phyloP scores from a whole-genome alignment of 495 filamentous ascomycete species.

The Aeminium ludgeri region DNA sequence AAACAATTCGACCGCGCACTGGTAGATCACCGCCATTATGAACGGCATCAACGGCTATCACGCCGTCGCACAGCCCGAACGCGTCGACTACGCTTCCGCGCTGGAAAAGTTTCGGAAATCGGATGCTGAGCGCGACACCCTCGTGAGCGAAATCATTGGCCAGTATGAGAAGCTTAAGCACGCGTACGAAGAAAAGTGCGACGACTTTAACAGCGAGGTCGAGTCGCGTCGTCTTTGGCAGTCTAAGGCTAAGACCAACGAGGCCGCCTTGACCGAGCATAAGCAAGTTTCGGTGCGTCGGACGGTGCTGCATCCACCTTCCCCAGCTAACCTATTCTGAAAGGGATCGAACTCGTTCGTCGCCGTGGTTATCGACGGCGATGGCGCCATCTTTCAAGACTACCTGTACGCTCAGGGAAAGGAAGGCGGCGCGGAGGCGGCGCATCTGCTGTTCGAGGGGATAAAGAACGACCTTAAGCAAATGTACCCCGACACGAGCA shows the following conservation, averaged over 20 bases:
- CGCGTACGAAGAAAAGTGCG: slow-evolving; percentile 17
- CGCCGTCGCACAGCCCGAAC: not conserved
- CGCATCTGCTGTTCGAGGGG: slow-evolving; percentile 20
- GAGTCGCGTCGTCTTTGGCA: slow-evolving; percentile 17
- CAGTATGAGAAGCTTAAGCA: slow-evolving; percentile 5
- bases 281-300: slow-evolving; percentile 8
- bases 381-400: slow-evolving; percentile 26
- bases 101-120: slow-evolving; percentile 9
- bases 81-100: not conserved
- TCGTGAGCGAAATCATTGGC: slow-evolving; percentile 4
- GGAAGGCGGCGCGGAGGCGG: slow-evolving; percentile 26
- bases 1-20: too few relatives aligned
- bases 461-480: slow-evolving; percentile 19
- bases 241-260: slow-evolving; percentile 7
- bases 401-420: slow-evolving; percentile 16
- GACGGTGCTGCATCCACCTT: not conserved
- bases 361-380: slow-evolving; percentile 25
- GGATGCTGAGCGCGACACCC: slow-evolving; percentile 8
- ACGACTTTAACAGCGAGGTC: slow-evolving; percentile 19
- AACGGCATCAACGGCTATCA: too few relatives aligned
- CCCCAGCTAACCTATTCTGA: not conserved
- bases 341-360: slow-evolving; percentile 24
- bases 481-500: slow-evolving; percentile 14
- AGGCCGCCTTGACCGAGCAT: slow-evolving; percentile 11
- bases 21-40: not conserved